A percentile compares a stretch with the other conserved stretches of the same genome.
phyloP scores from a whole-genome alignment of 1,284 basidiomycete species.

The Ustilago loliicola region DNA sequence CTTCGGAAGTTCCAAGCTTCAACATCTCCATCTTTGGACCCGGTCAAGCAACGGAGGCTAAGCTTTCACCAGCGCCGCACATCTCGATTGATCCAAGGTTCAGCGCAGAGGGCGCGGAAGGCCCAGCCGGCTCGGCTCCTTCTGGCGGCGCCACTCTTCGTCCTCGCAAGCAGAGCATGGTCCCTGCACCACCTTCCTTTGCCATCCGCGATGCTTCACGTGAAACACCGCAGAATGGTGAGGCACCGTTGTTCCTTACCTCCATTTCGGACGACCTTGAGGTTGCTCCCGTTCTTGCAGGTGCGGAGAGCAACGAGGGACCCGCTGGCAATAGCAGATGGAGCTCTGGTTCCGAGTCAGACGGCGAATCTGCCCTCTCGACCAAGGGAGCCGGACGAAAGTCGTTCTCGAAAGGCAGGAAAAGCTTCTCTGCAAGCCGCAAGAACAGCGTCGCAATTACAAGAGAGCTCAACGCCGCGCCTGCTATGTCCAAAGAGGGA shows the following conservation, averaged over 20 bases:
- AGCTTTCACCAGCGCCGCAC: background rate
- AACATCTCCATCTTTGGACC: constrained; percentile 36
- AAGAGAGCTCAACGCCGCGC: constrained; percentile 17
- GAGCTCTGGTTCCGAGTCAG: constrained; percentile 61
- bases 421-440: constrained; percentile 41
- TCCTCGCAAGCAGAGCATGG: constrained; percentile 40
- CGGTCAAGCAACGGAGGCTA: constrained; percentile 8
- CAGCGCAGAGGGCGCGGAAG: background rate
- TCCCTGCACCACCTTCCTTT: constrained; percentile 41
- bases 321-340: constrained; percentile 47
- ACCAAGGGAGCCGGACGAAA: constrained; percentile 24
- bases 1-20: constrained; percentile 29
- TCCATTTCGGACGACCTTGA: constrained; percentile 22
- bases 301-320: constrained; percentile 12
- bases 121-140: background rate
- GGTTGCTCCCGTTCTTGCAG: constrained; percentile 2
- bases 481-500: background rate
- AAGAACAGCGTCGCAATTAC: constrained; percentile 39
- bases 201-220: constrained; percentile 31
- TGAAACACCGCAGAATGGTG: background rate
- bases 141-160: background rate
- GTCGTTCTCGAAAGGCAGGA: constrained; percentile 43
- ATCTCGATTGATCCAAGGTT: constrained; percentile 5
- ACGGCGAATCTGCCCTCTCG: constrained; percentile 35
- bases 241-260: background rate